A percentile compares a stretch with the other conserved stretches of the same genome.
phyloP scores from a whole-genome alignment of 345 rosid species.

The Melaleuca quinquenervia region DNA sequence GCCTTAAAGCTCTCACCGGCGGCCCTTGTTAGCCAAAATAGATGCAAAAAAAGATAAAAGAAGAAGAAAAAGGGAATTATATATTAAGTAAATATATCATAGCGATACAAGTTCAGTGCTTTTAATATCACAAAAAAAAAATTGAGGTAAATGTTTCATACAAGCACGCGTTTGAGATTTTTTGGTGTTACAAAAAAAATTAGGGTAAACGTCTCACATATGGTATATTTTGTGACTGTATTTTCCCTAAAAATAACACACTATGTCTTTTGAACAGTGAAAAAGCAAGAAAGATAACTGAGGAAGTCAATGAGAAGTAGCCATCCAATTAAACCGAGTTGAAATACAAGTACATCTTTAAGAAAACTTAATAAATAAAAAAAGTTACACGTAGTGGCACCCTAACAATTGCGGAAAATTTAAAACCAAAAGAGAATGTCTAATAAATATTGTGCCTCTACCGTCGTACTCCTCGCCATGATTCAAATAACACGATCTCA shows the following conservation, averaged over 20 bases:
- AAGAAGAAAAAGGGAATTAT: too few species aligned
- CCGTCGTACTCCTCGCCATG: not conserved
- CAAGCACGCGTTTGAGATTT: too few species aligned
- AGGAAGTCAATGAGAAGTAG: not conserved
- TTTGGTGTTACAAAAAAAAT: too few species aligned
- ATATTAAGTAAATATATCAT: too few species aligned
- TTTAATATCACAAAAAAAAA: too few species aligned
- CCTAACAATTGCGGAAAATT: not conserved
- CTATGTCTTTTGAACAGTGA: not conserved
- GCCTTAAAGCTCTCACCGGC: too few species aligned
- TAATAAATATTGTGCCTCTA: not conserved
- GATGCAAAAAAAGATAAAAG: too few species aligned
- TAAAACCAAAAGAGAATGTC: not conserved
- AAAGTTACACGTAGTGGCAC: not conserved
- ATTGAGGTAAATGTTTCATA: too few species aligned
- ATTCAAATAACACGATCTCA: not conserved
- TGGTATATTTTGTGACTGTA: too few species aligned
- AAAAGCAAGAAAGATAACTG: not conserved
- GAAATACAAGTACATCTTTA: not conserved
- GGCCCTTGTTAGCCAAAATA: too few species aligned
- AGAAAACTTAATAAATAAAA: not conserved
- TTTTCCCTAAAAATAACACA: not conserved
- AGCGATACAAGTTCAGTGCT: too few species aligned
- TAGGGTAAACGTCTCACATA: too few species aligned
- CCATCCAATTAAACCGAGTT: not conserved